These are phyloP conservation scores for Diaporthe aspalathi DNA, from an alignment of 2,329 filamentous ascomycete species.

Conservation along the genomic window DNA sequence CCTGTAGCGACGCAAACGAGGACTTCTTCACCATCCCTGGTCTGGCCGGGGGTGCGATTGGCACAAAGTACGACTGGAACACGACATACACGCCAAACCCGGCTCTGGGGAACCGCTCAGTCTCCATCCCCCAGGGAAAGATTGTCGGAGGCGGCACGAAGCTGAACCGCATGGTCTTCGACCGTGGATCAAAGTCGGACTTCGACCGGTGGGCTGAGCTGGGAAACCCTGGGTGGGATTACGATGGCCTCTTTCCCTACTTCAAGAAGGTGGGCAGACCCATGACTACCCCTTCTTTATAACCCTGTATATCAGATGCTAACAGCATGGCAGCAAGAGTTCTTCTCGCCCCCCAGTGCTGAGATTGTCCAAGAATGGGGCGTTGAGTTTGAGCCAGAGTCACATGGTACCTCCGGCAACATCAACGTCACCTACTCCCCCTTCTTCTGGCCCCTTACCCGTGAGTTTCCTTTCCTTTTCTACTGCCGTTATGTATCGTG, in stretches of 20 bases:
- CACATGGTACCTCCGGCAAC: conserved; percentile 45
- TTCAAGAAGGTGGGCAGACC: conserved; percentile 46
- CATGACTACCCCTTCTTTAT: not conserved
- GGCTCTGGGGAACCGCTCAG: not conserved
- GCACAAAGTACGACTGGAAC: conserved; percentile 47
- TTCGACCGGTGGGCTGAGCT: conserved; percentile 46
- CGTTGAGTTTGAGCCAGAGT: conserved; percentile 44
- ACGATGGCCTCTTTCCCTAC: conserved; percentile 44
- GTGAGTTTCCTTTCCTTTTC: not conserved
- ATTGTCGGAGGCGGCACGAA: conserved; percentile 45
- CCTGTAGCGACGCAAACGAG: conserved; percentile 38
- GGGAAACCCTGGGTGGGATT: conserved; percentile 46
- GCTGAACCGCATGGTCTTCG: conserved; percentile 47
- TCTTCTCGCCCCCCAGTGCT: conserved; percentile 44
- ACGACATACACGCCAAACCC: conserved; percentile 38
- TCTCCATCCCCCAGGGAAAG: conserved; percentile 41
- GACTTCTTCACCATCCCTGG: conserved; percentile 45
- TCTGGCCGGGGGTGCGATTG: conserved; percentile 42
- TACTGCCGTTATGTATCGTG: not conserved
- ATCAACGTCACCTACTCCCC: conserved; percentile 47
- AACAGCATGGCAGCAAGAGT: conserved; percentile 39
- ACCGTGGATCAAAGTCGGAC: conserved; percentile 44
- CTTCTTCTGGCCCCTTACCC: conserved; percentile 48
- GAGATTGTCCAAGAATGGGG: conserved; percentile 44
- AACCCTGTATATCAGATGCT: not conserved